These are phyloP conservation scores for Aspergillus amoenus DNA, from an alignment of 2,329 filamentous ascomycete genomes.

Conservation along the genomic window DNA sequence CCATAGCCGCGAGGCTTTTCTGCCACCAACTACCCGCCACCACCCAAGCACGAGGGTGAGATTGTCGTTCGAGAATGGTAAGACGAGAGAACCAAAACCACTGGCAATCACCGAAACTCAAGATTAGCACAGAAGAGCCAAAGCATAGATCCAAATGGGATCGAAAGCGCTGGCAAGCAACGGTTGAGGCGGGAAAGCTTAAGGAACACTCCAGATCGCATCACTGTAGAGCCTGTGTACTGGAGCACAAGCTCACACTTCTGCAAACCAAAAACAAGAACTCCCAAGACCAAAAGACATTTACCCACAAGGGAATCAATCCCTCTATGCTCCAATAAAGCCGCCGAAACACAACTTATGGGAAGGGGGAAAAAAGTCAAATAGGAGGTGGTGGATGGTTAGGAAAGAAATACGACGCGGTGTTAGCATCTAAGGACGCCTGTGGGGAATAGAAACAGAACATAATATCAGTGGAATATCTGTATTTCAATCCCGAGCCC, in stretches of 20 bases:
- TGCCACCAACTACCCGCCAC: background rate
- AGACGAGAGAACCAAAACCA: background rate
- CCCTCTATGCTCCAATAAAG: background rate
- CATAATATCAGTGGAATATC: slow-evolving; percentile 1
- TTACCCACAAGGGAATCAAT: background rate
- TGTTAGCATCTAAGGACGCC: slow-evolving; percentile 3
- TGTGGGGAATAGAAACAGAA: background rate
- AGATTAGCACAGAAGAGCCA: too few species aligned
- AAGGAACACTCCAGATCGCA: too few species aligned
- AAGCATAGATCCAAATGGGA: too few species aligned
- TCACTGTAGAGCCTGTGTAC: too few species aligned
- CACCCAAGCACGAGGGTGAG: background rate
- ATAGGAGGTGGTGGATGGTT: too few species aligned
- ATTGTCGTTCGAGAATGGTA: background rate
- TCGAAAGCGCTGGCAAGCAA: too few species aligned
- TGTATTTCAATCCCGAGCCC: slow-evolving; percentile 4
- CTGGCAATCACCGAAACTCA: background rate
- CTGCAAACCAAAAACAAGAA: background rate
- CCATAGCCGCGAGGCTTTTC: background rate
- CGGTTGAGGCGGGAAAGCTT: too few species aligned
- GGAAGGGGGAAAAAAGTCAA: background rate
- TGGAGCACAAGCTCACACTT: too few species aligned
- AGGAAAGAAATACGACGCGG: background rate
- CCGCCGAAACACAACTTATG: background rate
- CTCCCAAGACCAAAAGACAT: background rate